These are phyloP conservation scores for Suillus fuscotomentosus DNA, from an alignment of 768 basidiomycete genomes.

Conservation along the genomic window DNA sequence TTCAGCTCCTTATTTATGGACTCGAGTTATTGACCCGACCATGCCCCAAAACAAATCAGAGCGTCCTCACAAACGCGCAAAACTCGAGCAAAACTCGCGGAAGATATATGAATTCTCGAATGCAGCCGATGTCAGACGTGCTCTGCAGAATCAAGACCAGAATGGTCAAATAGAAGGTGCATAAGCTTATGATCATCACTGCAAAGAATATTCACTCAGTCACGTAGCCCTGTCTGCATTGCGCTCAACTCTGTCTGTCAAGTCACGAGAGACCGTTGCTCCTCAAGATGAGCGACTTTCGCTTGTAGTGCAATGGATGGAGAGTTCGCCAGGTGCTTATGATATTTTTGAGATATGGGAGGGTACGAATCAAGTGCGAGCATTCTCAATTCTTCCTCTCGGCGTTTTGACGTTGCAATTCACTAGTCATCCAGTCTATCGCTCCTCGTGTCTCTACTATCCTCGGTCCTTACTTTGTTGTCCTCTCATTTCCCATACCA, in stretches of 20 bases:
- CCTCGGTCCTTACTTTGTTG: slow-evolving; percentile 59
- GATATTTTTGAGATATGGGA: slow-evolving; percentile 70
- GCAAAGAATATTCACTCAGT: neutral
- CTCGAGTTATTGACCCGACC: neutral
- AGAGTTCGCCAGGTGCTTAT: slow-evolving; percentile 49
- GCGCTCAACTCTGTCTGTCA: slow-evolving; percentile 61
- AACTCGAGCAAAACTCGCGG: slow-evolving; percentile 10
- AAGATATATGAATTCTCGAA: slow-evolving; percentile 17
- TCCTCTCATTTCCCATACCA: slow-evolving; percentile 73
- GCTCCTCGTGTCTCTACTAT: slow-evolving; percentile 50
- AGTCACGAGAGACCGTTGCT: slow-evolving; percentile 46
- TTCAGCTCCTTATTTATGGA: neutral
- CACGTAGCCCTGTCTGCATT: slow-evolving; percentile 46
- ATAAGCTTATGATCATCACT: neutral
- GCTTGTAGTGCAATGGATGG: slow-evolving; percentile 64
- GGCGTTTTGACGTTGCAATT: neutral
- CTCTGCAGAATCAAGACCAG: slow-evolving; percentile 16
- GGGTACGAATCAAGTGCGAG: slow-evolving; percentile 45
- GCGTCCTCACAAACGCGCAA: slow-evolving; percentile 24
- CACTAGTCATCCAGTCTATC: slow-evolving; percentile 42
- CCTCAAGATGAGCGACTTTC: slow-evolving; percentile 60
- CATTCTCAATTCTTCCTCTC: neutral
- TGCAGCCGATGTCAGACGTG: slow-evolving; percentile 22
- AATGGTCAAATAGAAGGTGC: slow-evolving; percentile 24
- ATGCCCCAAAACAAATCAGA: slow-evolving; percentile 17